Evolutionary conservation across 345 rosid genomes (phyloP).

Genomic region (Sisymbrium irio): DNA sequence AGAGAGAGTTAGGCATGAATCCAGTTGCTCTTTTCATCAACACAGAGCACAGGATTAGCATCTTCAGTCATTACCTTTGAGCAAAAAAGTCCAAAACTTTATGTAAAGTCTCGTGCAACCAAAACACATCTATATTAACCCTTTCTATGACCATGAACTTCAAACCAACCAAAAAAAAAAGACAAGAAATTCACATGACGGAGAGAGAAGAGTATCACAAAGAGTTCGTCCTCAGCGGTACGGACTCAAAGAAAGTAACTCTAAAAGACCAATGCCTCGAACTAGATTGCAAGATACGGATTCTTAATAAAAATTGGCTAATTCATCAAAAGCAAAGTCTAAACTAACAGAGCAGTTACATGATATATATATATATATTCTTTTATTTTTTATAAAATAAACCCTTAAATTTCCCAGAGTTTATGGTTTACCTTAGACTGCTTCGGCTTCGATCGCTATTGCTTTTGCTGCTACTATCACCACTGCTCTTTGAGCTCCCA

Average conservation of each 20-base stretch:
- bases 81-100: not conserved
- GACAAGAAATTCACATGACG: not conserved
- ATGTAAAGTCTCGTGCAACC: no score
- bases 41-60: constrained; percentile 6
- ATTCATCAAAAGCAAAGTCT: no score
- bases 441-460: constrained; percentile 35
- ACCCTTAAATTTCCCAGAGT: not conserved
- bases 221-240: not conserved
- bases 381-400: not conserved
- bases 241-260: not conserved
- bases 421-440: constrained; percentile 40
- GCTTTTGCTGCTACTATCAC: constrained; percentile 49
- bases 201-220: constrained; percentile 1
- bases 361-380: not conserved
- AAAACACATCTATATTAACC: constrained; percentile 10
- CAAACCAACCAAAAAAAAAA: not conserved
- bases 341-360: not conserved
- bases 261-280: not conserved
- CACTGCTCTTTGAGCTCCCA: constrained; percentile 48
- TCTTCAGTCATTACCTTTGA: not conserved
- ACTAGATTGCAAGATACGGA: not conserved
- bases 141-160: constrained; percentile 16
- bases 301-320: no score
- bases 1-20: not conserved
- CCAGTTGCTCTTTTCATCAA: not conserved